A percentile compares a stretch with the other conserved stretches of the same genome.
phyloP scores from a whole-genome alignment of 768 basidiomycete species.

The Mycena latifolia region DNA sequence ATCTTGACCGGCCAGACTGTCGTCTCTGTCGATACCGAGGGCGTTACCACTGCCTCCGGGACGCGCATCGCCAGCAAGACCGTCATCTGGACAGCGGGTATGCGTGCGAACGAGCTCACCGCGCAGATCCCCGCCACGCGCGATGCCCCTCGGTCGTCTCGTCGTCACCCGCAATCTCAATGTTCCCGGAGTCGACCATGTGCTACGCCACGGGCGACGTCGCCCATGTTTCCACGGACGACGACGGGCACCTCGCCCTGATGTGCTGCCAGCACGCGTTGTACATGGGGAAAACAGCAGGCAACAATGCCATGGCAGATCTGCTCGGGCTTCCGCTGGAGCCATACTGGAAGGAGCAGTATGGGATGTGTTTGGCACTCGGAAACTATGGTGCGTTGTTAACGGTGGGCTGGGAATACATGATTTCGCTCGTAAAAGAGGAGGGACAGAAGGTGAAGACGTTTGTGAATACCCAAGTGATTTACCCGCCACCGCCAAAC shows the following conservation, averaged over 20 bases:
- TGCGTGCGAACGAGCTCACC: no score
- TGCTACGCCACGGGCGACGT: slow-evolving; percentile 36
- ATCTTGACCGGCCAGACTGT: no score
- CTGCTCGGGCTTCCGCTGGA: slow-evolving; percentile 27
- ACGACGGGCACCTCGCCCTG: slow-evolving; percentile 30
- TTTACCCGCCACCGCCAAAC: slow-evolving; percentile 32
- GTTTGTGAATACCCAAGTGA: slow-evolving; percentile 32
- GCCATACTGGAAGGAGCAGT: slow-evolving; percentile 28
- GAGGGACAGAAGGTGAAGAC: slow-evolving; percentile 32
- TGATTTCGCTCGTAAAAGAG: slow-evolving; percentile 9
- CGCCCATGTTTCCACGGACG: slow-evolving; percentile 30
- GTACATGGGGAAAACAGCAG: slow-evolving; percentile 34
- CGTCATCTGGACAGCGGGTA: no score
- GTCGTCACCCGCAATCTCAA: slow-evolving; percentile 28
- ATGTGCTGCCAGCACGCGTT: slow-evolving; percentile 36
- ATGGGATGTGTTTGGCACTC: slow-evolving; percentile 33
- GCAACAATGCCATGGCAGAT: slow-evolving; percentile 36
- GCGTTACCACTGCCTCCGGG: no score
- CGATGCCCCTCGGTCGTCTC: no score
- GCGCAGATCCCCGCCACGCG: no score
- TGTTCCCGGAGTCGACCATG: slow-evolving; percentile 23
- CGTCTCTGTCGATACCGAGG: no score
- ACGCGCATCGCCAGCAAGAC: no score
- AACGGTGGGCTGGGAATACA: slow-evolving; percentile 35
- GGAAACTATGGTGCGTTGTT: slow-evolving; percentile 33